These are phyloP conservation scores for Penicillium steckii DNA, from an alignment of 495 filamentous ascomycete genomes.

Conservation along the genomic window DNA sequence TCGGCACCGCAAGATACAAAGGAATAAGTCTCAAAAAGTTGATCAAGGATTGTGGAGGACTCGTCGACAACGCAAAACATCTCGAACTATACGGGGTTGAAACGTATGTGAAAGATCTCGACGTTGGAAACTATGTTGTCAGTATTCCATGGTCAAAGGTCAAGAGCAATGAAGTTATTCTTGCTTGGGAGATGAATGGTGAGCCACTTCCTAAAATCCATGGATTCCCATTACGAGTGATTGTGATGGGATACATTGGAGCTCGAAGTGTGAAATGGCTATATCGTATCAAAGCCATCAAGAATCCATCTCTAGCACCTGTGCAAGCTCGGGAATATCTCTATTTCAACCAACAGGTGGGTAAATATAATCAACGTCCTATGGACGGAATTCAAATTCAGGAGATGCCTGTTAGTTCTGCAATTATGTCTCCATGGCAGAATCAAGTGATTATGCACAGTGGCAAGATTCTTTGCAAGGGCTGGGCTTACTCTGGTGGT, in stretches of 20 bases:
- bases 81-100: slow-evolving; percentile 65
- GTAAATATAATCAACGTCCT: slow-evolving; percentile 33
- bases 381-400: slow-evolving; percentile 43
- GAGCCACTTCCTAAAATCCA: slow-evolving; percentile 63
- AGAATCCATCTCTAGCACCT: slow-evolving; percentile 39
- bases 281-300: slow-evolving; percentile 36
- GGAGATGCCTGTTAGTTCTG: slow-evolving; percentile 50
- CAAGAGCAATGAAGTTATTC: slow-evolving; percentile 62
- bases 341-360: slow-evolving; percentile 41
- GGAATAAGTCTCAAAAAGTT: slow-evolving; percentile 66
- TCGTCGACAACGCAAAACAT: slow-evolving; percentile 53
- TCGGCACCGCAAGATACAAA: slow-evolving; percentile 61
- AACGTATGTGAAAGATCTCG: slow-evolving; percentile 64
- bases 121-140: slow-evolving; percentile 62
- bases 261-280: slow-evolving; percentile 45
- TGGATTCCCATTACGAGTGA: slow-evolving; percentile 59
- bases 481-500: slow-evolving; percentile 47
- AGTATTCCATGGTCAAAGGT: slow-evolving; percentile 65
- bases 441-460: slow-evolving; percentile 32
- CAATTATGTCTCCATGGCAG: slow-evolving; percentile 38
- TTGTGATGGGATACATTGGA: slow-evolving; percentile 63
- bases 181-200: slow-evolving; percentile 72
- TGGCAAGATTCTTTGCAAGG: slow-evolving; percentile 38
- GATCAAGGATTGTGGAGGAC: slow-evolving; percentile 64
- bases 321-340: slow-evolving; percentile 49